These are phyloP conservation scores for Scheffersomyces titani DNA, from an alignment of 1,139 yeast genomes.

Conservation along the genomic window DNA sequence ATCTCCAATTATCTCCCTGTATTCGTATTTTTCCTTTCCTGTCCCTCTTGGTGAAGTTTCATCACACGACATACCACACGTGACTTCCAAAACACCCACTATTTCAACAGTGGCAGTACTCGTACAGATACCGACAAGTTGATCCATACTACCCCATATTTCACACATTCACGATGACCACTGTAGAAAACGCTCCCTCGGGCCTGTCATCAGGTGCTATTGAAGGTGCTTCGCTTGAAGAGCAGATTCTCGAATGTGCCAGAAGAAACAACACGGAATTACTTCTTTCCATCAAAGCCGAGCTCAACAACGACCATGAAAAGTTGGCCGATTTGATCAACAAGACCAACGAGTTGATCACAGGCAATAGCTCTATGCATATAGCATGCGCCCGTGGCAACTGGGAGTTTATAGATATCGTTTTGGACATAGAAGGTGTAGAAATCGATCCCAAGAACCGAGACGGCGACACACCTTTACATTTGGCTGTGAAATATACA, in stretches of 20 bases:
- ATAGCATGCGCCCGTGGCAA: conserved; percentile 80
- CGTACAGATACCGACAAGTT: neutral
- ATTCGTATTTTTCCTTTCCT: neutral
- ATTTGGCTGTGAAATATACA: conserved; percentile 77
- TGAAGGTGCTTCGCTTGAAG: conserved; percentile 73
- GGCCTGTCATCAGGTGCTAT: conserved; percentile 31
- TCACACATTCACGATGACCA: conserved; percentile 12
- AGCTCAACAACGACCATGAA: conserved; percentile 43
- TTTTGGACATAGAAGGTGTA: conserved; percentile 87
- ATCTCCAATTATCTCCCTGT: neutral
- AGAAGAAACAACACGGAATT: conserved; percentile 87
- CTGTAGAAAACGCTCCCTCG: conserved; percentile 34
- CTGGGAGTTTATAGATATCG: conserved; percentile 80
- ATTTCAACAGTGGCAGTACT: neutral
- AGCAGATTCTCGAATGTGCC: conserved; percentile 83
- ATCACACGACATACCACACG: neutral
- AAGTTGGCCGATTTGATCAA: conserved; percentile 66
- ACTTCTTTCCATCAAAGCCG: conserved; percentile 55
- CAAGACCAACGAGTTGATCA: conserved; percentile 64
- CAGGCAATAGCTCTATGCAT: conserved; percentile 84
- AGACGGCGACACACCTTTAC: conserved; percentile 88
- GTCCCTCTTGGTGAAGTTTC: neutral
- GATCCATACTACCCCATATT: neutral
- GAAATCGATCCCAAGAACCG: conserved; percentile 82
- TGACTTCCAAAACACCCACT: neutral